Conservation (phyloP, 192 early-diverging fungal species). For the Lobulomyces angularis region DNA sequence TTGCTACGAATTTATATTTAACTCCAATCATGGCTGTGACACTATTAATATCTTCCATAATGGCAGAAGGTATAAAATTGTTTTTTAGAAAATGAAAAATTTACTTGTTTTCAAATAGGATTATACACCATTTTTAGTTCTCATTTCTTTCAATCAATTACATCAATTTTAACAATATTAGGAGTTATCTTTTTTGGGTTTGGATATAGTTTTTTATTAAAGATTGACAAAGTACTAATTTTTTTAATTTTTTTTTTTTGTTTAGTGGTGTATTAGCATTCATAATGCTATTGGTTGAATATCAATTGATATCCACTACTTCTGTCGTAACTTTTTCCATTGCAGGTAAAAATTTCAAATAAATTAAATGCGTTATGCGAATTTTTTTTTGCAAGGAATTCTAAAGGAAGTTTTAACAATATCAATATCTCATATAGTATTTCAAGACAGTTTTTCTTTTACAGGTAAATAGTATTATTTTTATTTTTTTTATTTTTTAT, state of each 20-base stretch:
- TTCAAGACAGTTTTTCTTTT: slow-evolving; percentile 71
- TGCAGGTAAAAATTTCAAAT: slow-evolving; percentile 70
- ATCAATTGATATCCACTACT: slow-evolving; percentile 65
- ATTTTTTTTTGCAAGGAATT: background rate
- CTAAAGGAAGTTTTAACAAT: slow-evolving; percentile 77
- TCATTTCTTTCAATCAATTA: too few species aligned
- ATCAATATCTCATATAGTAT: slow-evolving; percentile 53
- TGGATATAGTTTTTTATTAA: too few species aligned
- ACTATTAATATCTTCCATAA: slow-evolving; percentile 48
- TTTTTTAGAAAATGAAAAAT: slow-evolving; percentile 6
- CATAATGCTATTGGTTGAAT: slow-evolving; percentile 78
- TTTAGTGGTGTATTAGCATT: slow-evolving; percentile 76
- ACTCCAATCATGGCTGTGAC: slow-evolving; percentile 64
- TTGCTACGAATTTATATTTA: slow-evolving; percentile 72
- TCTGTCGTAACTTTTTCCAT: slow-evolving; percentile 82
- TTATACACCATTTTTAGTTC: too few species aligned
- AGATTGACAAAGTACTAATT: too few species aligned
- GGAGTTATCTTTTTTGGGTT: too few species aligned
- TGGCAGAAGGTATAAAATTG: slow-evolving; percentile 48
- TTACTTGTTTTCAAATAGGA: too few species aligned
- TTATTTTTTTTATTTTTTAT: background rate
- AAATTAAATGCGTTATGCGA: background rate
- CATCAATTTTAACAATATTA: too few species aligned
- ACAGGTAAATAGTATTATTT: too few species aligned
- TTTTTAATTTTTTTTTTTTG: too few species aligned